Conservation (phyloP, 345 rosid species). For the Camelina laxa region DNA sequence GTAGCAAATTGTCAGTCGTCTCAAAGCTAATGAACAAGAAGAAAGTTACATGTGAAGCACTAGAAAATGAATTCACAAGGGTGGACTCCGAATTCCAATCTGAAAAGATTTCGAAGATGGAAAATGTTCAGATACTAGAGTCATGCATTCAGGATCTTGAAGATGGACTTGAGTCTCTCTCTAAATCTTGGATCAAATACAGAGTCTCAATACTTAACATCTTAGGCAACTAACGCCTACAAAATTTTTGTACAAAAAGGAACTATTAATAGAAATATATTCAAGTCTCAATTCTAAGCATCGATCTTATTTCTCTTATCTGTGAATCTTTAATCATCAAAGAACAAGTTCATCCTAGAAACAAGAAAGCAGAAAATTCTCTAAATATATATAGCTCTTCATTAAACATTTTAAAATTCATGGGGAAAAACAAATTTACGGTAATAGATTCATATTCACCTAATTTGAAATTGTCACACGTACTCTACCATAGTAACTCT, state of each 20-base stretch:
- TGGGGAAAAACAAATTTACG: background rate
- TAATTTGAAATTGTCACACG: background rate
- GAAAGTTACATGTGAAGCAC: background rate
- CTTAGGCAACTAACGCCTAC: slow-evolving; percentile 39
- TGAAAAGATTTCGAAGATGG: slow-evolving; percentile 14
- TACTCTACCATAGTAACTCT: background rate
- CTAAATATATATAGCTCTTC: background rate
- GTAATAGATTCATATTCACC: background rate
- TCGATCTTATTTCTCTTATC: background rate
- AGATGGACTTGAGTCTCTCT: slow-evolving; percentile 44
- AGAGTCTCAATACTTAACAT: slow-evolving; percentile 55
- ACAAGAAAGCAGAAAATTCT: slow-evolving; percentile 11
- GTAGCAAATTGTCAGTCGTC: slow-evolving; percentile 4
- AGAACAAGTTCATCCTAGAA: slow-evolving; percentile 4
- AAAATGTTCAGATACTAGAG: slow-evolving; percentile 43
- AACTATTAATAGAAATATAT: background rate
- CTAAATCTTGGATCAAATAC: slow-evolving; percentile 47
- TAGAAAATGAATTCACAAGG: slow-evolving; percentile 21
- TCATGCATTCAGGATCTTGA: slow-evolving; percentile 50
- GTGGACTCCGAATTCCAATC: slow-evolving; percentile 36
- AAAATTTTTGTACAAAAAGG: background rate
- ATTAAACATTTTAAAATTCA: slow-evolving; percentile 6
- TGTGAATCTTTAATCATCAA: slow-evolving; percentile 5
- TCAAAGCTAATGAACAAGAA: slow-evolving; percentile 32
- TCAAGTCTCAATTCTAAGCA: background rate